These are phyloP conservation scores for Fusarium fracticaudum DNA, from an alignment of 2,329 filamentous ascomycete genomes.

Conservation along the genomic window DNA sequence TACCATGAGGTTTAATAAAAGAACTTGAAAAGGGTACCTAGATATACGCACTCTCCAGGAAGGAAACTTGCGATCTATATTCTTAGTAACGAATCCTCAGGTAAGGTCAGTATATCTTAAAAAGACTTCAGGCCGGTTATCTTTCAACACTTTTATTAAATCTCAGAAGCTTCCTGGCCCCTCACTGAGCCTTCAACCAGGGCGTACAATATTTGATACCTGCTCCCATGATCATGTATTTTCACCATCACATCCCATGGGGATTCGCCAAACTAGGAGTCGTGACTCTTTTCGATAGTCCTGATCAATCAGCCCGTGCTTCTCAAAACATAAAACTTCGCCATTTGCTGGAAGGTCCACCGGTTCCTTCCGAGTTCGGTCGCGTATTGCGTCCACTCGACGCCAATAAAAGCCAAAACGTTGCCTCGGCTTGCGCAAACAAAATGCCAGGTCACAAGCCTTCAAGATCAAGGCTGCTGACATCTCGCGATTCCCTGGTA, in stretches of 20 bases:
- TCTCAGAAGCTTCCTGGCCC: not conserved
- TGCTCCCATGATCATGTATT: not conserved
- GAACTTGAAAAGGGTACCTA: slow-evolving; percentile 10
- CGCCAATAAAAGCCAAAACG: not conserved
- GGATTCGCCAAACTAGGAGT: not conserved
- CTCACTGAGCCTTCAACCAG: not conserved
- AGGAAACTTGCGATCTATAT: not conserved
- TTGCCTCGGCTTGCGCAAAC: not conserved
- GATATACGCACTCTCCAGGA: slow-evolving; percentile 7
- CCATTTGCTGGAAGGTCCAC: not conserved
- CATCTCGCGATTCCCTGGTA: slow-evolving; percentile 46
- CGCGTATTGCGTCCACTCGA: too few species aligned
- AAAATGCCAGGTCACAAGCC: not conserved
- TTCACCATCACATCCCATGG: not conserved
- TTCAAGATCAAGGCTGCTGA: slow-evolving; percentile 32
- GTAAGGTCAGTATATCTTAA: too few species aligned
- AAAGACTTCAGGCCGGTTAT: not conserved
- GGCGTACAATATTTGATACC: not conserved
- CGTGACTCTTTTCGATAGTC: not conserved
- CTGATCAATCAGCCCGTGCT: not conserved
- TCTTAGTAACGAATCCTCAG: not conserved
- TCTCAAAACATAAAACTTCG: not conserved
- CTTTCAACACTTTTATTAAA: not conserved
- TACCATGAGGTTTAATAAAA: slow-evolving; percentile 20
- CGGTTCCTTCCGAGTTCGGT: not conserved